Evolutionary conservation across 108 stramenopile genomes (phyloP).

Genomic region (Cyclostephanos tholiformis): DNA sequence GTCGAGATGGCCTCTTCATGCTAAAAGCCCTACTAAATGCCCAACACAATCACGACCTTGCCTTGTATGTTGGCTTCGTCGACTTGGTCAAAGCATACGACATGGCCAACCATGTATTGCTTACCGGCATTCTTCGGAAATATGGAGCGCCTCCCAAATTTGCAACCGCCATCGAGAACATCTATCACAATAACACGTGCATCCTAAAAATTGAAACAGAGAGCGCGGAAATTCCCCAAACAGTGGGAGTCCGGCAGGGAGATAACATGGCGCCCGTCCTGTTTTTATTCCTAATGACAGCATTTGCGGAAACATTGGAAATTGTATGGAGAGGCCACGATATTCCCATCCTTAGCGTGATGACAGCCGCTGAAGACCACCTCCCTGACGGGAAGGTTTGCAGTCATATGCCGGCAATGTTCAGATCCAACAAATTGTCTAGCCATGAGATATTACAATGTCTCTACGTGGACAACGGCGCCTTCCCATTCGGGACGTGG

Average conservation of each 20-base stretch:
- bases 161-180: not conserved
- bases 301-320: no score
- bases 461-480: no score
- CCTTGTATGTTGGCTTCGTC: conserved; percentile 5
- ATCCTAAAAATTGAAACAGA: conserved; percentile 1
- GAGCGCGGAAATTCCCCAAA: not conserved
- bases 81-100: conserved; percentile 36
- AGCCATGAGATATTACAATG: no score
- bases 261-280: conserved; percentile 13
- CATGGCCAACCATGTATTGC: conserved; percentile 21
- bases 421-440: no score
- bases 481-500: no score
- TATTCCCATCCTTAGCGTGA: no score
- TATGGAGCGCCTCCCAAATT: conserved; percentile 15
- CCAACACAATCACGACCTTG: no score
- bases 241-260: conserved; percentile 1
- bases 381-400: no score
- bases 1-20: conserved; percentile 14
- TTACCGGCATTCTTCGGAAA: conserved; percentile 4
- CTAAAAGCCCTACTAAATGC: conserved; percentile 18
- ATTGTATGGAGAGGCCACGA: no score
- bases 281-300: conserved; percentile 20
- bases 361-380: no score
- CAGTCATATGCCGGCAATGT: no score
- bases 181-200: conserved; percentile 9